A percentile compares a stretch with the other conserved stretches of the same genome.
These are phyloP conservation scores for Lobulomyces angularis DNA, from an alignment of 192 early-diverging fungal species.

Conservation along the genomic window DNA sequence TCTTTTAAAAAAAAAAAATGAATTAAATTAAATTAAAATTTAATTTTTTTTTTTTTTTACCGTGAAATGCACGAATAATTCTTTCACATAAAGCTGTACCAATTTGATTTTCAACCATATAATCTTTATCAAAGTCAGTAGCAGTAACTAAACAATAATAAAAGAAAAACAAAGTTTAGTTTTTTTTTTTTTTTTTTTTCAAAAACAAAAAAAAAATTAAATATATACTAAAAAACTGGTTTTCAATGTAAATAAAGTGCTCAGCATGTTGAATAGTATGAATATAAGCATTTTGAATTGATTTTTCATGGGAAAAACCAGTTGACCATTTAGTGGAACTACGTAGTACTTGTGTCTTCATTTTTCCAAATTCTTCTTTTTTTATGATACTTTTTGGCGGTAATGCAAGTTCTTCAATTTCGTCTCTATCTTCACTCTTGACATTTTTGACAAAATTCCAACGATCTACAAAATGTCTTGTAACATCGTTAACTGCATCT, in stretches of 20 bases:
- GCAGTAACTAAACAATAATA: slow-evolving; percentile 8
- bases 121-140: slow-evolving; percentile 27
- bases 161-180: not conserved
- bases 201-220: slow-evolving; percentile 13
- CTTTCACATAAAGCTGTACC: slow-evolving; percentile 62
- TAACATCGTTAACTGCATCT: slow-evolving; percentile 63
- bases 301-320: slow-evolving; percentile 17
- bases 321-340: slow-evolving; percentile 16
- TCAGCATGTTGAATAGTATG: slow-evolving; percentile 55
- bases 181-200: not conserved
- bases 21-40: no score
- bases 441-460: slow-evolving; percentile 88
- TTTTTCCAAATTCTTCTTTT: not conserved
- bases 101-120: slow-evolving; percentile 69
- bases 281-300: slow-evolving; percentile 67
- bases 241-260: slow-evolving; percentile 83
- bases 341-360: slow-evolving; percentile 12
- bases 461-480: slow-evolving; percentile 70
- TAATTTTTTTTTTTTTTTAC: no score
- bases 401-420: slow-evolving; percentile 27
- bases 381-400: slow-evolving; percentile 2
- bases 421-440: slow-evolving; percentile 51
- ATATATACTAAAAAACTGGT: slow-evolving; percentile 76
- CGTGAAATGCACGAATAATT: slow-evolving; percentile 61
- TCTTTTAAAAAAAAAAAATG: no score